A percentile compares a stretch with the other conserved stretches of the same genome.
These are phyloP conservation scores for Epithemia pelagica DNA, from an alignment of 108 stramenopile species.

Conservation along the genomic window DNA sequence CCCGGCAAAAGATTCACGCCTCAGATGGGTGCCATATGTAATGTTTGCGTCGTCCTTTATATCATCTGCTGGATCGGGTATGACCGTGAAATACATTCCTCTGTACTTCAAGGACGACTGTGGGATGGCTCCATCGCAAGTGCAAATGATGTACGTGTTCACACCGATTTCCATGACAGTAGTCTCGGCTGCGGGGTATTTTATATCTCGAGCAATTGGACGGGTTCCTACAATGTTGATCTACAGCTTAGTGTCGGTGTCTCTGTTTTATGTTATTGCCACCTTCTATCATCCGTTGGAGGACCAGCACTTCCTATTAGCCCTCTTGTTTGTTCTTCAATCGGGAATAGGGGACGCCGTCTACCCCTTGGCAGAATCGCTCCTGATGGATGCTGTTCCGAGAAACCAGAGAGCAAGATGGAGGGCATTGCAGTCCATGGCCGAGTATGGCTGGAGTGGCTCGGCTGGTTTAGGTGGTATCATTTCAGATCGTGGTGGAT, in stretches of 20 bases:
- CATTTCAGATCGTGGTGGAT: slow-evolving; percentile 33
- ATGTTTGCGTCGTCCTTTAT: slow-evolving; percentile 39
- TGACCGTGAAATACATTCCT: slow-evolving; percentile 78
- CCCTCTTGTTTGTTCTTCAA: slow-evolving; percentile 32
- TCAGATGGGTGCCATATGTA: slow-evolving; percentile 43
- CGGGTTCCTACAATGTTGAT: slow-evolving; percentile 19
- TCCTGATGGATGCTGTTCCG: slow-evolving; percentile 65
- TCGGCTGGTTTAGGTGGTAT: slow-evolving; percentile 67
- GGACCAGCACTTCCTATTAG: slow-evolving; percentile 1
- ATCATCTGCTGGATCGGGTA: slow-evolving; percentile 55
- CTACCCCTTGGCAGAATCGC: slow-evolving; percentile 40
- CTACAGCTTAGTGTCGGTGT: slow-evolving; percentile 9
- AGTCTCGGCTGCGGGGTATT: neutral
- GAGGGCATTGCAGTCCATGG: slow-evolving; percentile 48
- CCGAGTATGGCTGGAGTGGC: slow-evolving; percentile 71
- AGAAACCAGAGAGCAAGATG: slow-evolving; percentile 50
- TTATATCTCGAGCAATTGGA: slow-evolving; percentile 9
- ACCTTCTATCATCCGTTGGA: neutral
- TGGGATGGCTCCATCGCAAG: slow-evolving; percentile 24
- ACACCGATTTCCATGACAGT: slow-evolving; percentile 13
- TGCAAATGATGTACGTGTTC: slow-evolving; percentile 24
- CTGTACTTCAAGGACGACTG: slow-evolving; percentile 51
- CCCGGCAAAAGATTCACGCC: no score
- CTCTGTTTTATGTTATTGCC: slow-evolving; percentile 22
- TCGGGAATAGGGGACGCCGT: slow-evolving; percentile 48